Evolutionary conservation across 2,329 filamentous ascomycete genomes (phyloP), one percentile per base, ranked within the genome.

Genomic region (Cercospora zeae-maydis): DNA sequence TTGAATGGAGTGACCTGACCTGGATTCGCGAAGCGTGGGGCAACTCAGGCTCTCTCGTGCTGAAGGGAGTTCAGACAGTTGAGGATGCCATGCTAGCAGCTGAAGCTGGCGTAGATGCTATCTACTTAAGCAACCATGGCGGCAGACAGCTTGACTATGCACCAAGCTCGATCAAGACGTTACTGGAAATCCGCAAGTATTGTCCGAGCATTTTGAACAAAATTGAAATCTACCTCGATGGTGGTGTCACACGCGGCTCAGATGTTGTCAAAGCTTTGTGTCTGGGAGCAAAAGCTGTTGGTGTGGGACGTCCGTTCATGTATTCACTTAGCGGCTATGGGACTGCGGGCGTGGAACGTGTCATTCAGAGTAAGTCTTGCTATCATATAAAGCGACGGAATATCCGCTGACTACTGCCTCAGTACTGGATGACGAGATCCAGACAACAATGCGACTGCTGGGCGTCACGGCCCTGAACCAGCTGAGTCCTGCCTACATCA

Each of bases 121-220:
- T 78, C 58, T 77, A 75, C 67, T 69, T 79, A 49, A 77, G 75
- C 53, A 79, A 79, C 69, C 77, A 78, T 66, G 77, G 77, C 19
- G 77, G 77, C 10, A 73, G 77, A 52, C 74, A 75, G 53, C 70
- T 77, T 57, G 77, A 78, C 75, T 53, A 80, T n/a, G 80, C 82
- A 2, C 87, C 88, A 0, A 88, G 84, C 0, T 85, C 88, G 0
- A 86, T 89, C 10, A 90, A 95, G 70, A 86, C 93, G 56, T 89
- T 89, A 4, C 84, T 91, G 8, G 90, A 92, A 65, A 88, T 92
- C 58, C 88, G 90, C 75, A 86, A 84, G n/a, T 62, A 74, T 13
- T 75, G 71, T 14, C 77, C 77, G 0, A 73, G 76, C 14, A 72
- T 79, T 16, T 78, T 79, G 66, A 67, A 73, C 53, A 65, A 77